Conservation (phyloP, 73 alveolate genomes). For the Loxodes magnus region DNA sequence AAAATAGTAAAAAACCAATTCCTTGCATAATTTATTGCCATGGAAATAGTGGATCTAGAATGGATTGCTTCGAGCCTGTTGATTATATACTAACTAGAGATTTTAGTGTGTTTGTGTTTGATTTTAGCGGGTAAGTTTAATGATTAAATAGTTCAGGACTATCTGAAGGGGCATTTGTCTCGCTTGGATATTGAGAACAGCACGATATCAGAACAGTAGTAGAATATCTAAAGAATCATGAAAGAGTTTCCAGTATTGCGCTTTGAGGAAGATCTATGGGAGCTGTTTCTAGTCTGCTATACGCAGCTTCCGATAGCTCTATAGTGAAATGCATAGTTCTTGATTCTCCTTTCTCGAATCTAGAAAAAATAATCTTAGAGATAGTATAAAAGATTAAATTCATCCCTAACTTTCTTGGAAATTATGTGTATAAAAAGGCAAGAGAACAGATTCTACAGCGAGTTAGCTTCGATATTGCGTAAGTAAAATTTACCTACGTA, state of each 20-base stretch:
- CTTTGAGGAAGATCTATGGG: slow-evolving; percentile 91
- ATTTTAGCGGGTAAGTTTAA: no score
- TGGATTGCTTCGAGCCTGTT: slow-evolving; percentile 63
- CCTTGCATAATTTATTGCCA: slow-evolving; percentile 82
- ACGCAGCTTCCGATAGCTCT: slow-evolving; percentile 52
- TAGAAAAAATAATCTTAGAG: slow-evolving; percentile 28
- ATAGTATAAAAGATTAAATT: slow-evolving; percentile 30
- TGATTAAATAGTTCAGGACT: slow-evolving; percentile 76
- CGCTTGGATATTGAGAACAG: slow-evolving; percentile 88
- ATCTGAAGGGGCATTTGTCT: slow-evolving; percentile 61
- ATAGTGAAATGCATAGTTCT: slow-evolving; percentile 54
- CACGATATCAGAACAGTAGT: slow-evolving; percentile 84
- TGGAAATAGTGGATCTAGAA: slow-evolving; percentile 92
- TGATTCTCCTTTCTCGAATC: slow-evolving; percentile 45
- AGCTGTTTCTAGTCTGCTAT: slow-evolving; percentile 72
- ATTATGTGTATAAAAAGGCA: slow-evolving; percentile 24
- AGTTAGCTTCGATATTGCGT: slow-evolving; percentile 42
- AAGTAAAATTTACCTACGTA: no score
- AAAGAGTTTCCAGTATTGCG: slow-evolving; percentile 60
- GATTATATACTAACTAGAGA: slow-evolving; percentile 11
- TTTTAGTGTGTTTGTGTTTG: slow-evolving; percentile 71
- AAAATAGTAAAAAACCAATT: slow-evolving; percentile 8
- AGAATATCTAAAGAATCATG: slow-evolving; percentile 56
- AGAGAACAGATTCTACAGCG: slow-evolving; percentile 19
- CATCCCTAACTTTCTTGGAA: slow-evolving; percentile 23